phyloP scores from a whole-genome alignment of 1,284 basidiomycete genomes.

The Peniophora sp. region DNA sequence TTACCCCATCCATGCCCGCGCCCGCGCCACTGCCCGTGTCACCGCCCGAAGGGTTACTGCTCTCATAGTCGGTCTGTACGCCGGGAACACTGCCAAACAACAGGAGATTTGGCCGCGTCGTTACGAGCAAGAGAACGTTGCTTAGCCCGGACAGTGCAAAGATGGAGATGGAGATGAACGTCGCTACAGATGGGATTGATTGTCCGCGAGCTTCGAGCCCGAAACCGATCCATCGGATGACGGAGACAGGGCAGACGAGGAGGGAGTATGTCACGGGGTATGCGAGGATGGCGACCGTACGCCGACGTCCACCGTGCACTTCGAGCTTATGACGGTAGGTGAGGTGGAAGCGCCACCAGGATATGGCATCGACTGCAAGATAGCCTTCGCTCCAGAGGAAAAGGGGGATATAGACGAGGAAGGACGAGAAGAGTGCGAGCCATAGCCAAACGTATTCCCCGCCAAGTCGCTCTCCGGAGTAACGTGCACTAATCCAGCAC shows the following conservation, averaged over 20 bases:
- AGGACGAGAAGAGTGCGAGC: constrained; percentile 30
- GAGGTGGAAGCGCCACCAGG: constrained; percentile 8
- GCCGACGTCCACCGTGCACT: constrained; percentile 6
- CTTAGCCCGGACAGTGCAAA: constrained; percentile 41
- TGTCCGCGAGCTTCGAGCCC: constrained; percentile 7
- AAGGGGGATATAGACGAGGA: constrained; percentile 31
- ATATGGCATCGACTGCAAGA: constrained; percentile 13
- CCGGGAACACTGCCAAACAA: constrained; percentile 4
- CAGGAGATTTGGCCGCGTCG: constrained; percentile 28
- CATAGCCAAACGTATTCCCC: constrained; percentile 48
- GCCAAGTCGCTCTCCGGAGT: constrained; percentile 29
- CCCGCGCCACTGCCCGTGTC: not conserved
- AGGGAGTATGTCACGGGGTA: constrained; percentile 29
- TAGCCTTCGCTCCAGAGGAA: constrained; percentile 27
- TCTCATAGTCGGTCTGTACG: not conserved
- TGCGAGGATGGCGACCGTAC: constrained; percentile 42
- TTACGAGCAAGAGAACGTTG: constrained; percentile 37
- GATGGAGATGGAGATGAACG: constrained; percentile 32
- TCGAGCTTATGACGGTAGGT: not conserved
- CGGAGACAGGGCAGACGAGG: constrained; percentile 11
- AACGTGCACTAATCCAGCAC: constrained; percentile 40
- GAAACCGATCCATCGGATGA: constrained; percentile 37
- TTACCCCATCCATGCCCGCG: not conserved
- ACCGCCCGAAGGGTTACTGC: too few relatives aligned
- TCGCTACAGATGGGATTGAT: constrained; percentile 30